Evolutionary conservation across 257 asterid species (phyloP).

Genomic region (Apocynum venetum): DNA sequence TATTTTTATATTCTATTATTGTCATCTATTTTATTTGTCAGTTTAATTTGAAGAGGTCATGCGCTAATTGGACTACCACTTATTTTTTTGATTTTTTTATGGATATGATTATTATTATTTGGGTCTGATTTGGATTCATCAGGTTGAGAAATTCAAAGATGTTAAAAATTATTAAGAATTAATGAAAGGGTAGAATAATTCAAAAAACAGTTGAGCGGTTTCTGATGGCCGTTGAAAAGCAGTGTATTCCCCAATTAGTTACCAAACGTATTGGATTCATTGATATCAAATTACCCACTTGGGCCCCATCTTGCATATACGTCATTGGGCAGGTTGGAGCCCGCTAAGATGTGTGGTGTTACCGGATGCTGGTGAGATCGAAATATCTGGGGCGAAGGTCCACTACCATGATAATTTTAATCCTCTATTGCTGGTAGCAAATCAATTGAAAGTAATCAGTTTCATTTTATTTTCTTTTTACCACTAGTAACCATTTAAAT

Average conservation of each 20-base stretch:
- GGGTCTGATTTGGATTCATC: not conserved
- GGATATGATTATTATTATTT: no score
- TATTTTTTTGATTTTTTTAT: no score
- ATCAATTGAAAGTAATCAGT: no score
- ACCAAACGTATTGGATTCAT: not conserved
- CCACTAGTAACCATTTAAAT: no score
- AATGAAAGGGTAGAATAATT: conserved; percentile 26
- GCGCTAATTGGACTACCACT: not conserved
- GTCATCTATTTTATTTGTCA: conserved; percentile 1
- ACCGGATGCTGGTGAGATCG: conserved; percentile 23
- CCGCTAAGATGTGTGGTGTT: conserved; percentile 53
- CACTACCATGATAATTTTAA: not conserved
- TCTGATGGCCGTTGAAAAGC: conserved; percentile 26
- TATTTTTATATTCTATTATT: conserved; percentile 8
- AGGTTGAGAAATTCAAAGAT: not conserved
- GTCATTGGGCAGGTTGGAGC: conserved; percentile 55
- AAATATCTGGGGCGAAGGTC: conserved; percentile 26
- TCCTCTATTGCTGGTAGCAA: no score
- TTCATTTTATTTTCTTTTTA: no score
- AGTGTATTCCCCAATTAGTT: conserved; percentile 10
- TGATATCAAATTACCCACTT: conserved; percentile 5
- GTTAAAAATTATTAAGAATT: not conserved
- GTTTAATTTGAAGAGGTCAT: not conserved
- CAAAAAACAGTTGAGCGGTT: conserved; percentile 58
- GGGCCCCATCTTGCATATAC: conserved; percentile 36